A percentile compares a stretch with the other conserved stretches of the same genome.
phyloP scores from a whole-genome alignment of 768 basidiomycete species.

The Auricularia heimuer region DNA sequence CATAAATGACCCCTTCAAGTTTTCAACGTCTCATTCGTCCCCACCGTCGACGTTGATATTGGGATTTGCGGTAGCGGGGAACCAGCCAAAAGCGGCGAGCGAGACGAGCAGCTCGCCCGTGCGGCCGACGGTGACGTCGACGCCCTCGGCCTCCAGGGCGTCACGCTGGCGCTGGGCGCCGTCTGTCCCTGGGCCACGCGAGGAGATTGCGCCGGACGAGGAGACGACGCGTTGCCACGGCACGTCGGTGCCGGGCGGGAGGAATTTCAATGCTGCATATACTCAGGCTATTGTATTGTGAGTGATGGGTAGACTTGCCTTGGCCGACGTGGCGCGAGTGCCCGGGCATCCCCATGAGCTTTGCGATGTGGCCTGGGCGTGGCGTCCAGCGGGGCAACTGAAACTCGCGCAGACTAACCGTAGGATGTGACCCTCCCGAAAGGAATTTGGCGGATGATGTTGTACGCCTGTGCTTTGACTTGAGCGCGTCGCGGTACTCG shows the following conservation, averaged over 20 bases:
- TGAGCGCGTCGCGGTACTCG: too few relatives aligned
- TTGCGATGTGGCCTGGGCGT: constrained; percentile 62
- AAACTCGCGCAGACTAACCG: constrained; percentile 31
- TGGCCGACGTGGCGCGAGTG: constrained; percentile 78
- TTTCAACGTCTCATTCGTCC: too few relatives aligned
- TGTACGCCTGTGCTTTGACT: constrained; percentile 50
- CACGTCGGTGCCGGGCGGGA: constrained; percentile 55
- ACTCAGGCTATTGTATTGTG: background rate
- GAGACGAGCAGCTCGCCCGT: background rate
- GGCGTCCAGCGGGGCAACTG: background rate
- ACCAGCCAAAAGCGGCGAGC: background rate
- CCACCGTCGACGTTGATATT: too few relatives aligned
- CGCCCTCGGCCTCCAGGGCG: constrained; percentile 69
- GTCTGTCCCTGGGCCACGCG: constrained; percentile 71
- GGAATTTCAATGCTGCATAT: constrained; percentile 61
- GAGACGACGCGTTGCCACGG: constrained; percentile 78
- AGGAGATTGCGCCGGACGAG: constrained; percentile 64
- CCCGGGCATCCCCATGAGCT: constrained; percentile 67
- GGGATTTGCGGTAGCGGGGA: background rate
- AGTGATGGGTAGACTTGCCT: constrained; percentile 32
- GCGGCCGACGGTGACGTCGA: constrained; percentile 42
- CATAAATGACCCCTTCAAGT: too few relatives aligned
- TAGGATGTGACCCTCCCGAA: constrained; percentile 62
- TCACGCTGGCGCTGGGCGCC: constrained; percentile 70
- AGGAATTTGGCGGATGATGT: constrained; percentile 62